Base-by-base conservation (phyloP, 83 land plant species). In the Larix sibirica region DNA sequence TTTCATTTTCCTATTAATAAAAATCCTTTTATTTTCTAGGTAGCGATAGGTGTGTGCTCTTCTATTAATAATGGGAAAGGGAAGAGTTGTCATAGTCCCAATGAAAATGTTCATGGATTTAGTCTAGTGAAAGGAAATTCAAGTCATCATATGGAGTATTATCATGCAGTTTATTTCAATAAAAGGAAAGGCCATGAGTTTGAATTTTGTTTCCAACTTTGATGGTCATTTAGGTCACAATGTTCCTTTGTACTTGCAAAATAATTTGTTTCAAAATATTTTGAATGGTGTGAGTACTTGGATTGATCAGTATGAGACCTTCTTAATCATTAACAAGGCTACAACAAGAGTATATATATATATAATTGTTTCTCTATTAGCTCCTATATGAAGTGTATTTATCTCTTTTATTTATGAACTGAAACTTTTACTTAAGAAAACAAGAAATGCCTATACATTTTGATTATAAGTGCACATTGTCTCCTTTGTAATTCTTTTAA, bases 201-300 rank as follows among this genome's bases (percentile, higher is more conserved):
- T 54, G 90, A 88, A 36, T 81, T 90, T 36, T 90, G 28, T 85
- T 80, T 90, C 92, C 64, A 87, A 87, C 38, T 90, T 83, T 77
- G 92, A 90, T 79, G 95, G 95, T 28, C 93, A 91, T 86, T 75
- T 91, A 67, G 94, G 93, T 76, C 85, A 91, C 68, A 81, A 64
- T 75, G 95, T 93, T 28, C 89, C 95, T 56, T 86, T 83, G 12
- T 93, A 91, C 62, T 73, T 93, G 68, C 93, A 93, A 54, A 87
- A 84, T 83, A 85, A 93, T 77, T 80, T 93, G 77, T 93, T 93
- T 36, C 4, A 81, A 54, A 93, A 89, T 62, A 93, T 93, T 40
- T 61, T 93, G 5, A 89, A 85, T 40, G 94, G 91, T 87, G 95
- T 93, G 59, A n/a, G 61, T 47, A 14, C 56, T 13, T 50, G 12